Base-by-base conservation (phyloP, 352 stramenopile genomes). In the Hyaloperonospora arabidopsidis region DNA sequence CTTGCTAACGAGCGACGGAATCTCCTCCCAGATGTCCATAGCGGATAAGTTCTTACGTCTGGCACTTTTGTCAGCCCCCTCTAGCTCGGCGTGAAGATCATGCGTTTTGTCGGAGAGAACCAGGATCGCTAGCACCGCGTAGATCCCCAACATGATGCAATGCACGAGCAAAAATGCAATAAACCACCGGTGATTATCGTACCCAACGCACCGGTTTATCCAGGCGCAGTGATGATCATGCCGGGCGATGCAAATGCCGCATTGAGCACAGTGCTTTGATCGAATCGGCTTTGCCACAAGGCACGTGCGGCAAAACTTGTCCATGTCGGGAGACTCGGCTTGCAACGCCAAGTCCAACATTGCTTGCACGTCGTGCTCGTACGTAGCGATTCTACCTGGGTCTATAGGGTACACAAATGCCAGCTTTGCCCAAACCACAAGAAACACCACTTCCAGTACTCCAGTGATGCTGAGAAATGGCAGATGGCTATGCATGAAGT, bases 141-240 rank as follows among this genome's bases (percentile, higher is more conserved):
- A 89, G 0, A 69, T 58, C 0, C 64, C 52, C 5, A 90, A 36
- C 7, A 75, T 54, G 17, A 84, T 34, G 47, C 68, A 70, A 57
- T 89, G 84, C 48, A 88, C n/a, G 13, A 86, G 28, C 29, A 95
- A 52, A 52, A 95, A 95, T 21, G 65, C 38, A 45, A 95, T 68
- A 58, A 95, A 95, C 3, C 79, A 57, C 0, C 81, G 74, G 54
- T 95, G 84, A 58, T 95, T 95, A 21, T 63, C 68, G 32, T 75
- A 86, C 1, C 86, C 86, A 12, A 95, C 79, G 40, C 82, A 91
- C 0, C 70, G 75, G 47, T 95, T 93, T 53, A 95, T 84, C 86
- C 86, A 95, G 1, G 76, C 69, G 46, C 86, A 95, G 62, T 95
- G 82, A 51, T 95, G 86, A 51, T 95, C 86, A 55, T 91, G 76